A percentile compares a stretch with the other conserved stretches of the same genome.
These are phyloP conservation scores for Beauveria brongniartii DNA, from an alignment of 2,329 filamentous ascomycete genomes.

Conservation along the genomic window DNA sequence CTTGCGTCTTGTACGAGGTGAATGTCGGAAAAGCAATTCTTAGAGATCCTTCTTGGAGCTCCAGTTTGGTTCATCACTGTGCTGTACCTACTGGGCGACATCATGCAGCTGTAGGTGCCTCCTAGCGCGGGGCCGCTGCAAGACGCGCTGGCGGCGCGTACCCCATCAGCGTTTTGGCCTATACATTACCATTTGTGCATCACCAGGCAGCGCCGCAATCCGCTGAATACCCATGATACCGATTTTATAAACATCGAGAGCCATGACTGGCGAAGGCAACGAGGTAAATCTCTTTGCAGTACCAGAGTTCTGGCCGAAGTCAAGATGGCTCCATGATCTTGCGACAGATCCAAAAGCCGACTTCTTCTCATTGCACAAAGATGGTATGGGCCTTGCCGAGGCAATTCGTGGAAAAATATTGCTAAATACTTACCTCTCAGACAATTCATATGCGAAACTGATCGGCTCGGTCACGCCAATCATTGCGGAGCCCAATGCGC, in stretches of 20 bases:
- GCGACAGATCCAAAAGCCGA: conserved; percentile 15
- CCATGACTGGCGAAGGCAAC: conserved; percentile 32
- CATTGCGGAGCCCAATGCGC: conserved; percentile 21
- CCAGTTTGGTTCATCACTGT: neutral
- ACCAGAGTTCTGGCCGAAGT: conserved; percentile 51
- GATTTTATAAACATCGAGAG: conserved; percentile 5
- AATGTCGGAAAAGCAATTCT: neutral
- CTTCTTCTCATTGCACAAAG: conserved; percentile 38
- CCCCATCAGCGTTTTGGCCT: neutral
- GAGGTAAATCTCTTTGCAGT: conserved; percentile 53
- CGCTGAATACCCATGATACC: neutral
- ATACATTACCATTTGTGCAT: neutral
- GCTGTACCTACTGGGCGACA: neutral
- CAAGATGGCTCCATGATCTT: conserved; percentile 37
- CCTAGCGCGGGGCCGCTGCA: neutral
- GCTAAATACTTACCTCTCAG: neutral
- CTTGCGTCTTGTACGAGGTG: neutral
- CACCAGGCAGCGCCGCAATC: neutral
- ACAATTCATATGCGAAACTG: neutral
- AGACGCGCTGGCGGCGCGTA: neutral
- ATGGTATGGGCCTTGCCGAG: conserved; percentile 17
- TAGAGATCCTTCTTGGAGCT: neutral
- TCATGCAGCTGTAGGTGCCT: neutral
- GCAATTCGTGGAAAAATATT: neutral
- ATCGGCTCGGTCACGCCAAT: neutral